Evolutionary conservation across 805 yeast genomes (phyloP), one percentile per base, ranked within the genome.

Genomic region (Lipomyces chichibuensis): DNA sequence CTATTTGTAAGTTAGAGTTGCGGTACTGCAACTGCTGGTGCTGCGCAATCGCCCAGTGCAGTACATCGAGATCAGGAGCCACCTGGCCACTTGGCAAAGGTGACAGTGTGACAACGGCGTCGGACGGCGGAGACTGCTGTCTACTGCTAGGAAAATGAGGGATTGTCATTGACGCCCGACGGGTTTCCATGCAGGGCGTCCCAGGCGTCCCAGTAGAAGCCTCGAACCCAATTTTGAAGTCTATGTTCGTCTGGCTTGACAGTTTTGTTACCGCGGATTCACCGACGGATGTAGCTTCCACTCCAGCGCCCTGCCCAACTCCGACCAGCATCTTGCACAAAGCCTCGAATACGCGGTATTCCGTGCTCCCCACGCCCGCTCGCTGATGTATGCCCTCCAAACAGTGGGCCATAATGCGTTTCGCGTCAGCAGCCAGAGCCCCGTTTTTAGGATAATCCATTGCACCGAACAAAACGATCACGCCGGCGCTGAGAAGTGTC

Each of bases 401-500:
- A 23, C 74, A 64, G 35, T 65, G 66, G 2, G 70, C 77, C 58
- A 92, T 77, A 59, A 90, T 78, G 43, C 78, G 81, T 71, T 86
- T 88, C 74, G 88, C 86, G 61, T 88, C 92, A 74, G 86, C 90
- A 74, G 88, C 87, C 63, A 92, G 77, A 1, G 94, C 87, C 0
- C 97, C 97, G 51, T 92, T 92, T 75, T 91, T 86, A 1, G 91
- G 87, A 75, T 90, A 91, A 69, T 92, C 97, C 64, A 92, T 80
- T 0, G 92, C 85, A 17, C 96, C 92, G 69, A 74, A 78, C 32
- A 79, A 66, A 33, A 78, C 71, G 39, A 77, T 64, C 9, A 77
- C 61, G 43, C 77, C 73, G 27, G 70, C 63, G 20, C 69, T 63
- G 5, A 75, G 64, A 14, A 71, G 63, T 9, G 68, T 54, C 52